Conservation (phyloP, 192 early-diverging fungal species). For the Dispira simplex region DNA sequence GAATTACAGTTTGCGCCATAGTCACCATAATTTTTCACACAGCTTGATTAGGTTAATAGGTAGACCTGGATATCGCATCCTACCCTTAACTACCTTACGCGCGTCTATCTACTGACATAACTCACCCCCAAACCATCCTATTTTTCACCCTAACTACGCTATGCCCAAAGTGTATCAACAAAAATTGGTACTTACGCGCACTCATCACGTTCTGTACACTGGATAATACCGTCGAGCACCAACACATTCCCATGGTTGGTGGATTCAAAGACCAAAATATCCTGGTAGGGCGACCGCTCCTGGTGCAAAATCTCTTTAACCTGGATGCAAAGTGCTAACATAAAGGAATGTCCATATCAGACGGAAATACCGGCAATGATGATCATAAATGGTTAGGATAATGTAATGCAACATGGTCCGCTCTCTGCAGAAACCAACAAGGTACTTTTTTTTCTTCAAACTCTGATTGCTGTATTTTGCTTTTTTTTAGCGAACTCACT, state of each 20-base stretch:
- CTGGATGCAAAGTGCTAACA: conserved; percentile 36
- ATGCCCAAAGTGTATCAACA: background rate
- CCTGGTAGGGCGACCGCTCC: conserved; percentile 42
- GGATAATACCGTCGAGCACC: conserved; percentile 49
- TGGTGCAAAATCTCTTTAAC: conserved; percentile 39
- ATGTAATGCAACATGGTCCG: background rate
- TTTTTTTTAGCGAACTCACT: background rate
- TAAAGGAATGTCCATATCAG: background rate
- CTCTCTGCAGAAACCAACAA: background rate
- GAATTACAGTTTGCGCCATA: background rate
- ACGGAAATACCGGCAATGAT: background rate
- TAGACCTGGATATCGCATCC: background rate
- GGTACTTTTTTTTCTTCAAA: background rate
- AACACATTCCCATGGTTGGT: conserved; percentile 45
- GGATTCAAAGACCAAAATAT: conserved; percentile 44
- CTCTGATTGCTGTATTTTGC: background rate
- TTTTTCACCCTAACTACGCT: no score
- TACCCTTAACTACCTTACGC: background rate
- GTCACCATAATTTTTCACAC: no score
- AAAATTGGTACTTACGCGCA: conserved; percentile 20
- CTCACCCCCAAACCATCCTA: background rate
- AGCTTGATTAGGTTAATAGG: background rate
- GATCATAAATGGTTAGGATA: background rate
- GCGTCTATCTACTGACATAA: background rate
- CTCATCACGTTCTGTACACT: conserved; percentile 46